Evolutionary conservation across 1,284 basidiomycete genomes (phyloP), one percentile per base, ranked within the genome.

Genomic region (Pseudozyma thailandica): DNA sequence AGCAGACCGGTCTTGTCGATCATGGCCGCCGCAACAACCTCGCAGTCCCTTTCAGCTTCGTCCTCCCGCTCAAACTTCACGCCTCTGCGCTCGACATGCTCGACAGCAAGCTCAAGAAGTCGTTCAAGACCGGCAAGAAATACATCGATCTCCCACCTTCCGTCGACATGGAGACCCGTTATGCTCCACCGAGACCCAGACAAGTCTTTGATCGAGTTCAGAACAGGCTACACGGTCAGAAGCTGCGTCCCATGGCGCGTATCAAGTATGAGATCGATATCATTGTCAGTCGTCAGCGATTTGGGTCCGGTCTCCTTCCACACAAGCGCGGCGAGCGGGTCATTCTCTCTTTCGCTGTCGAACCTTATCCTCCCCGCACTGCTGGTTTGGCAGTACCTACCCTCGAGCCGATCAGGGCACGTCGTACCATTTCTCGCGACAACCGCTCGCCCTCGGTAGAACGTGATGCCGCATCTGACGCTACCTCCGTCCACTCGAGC

Each of bases 181-280:
- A 72, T 18, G 60, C 64, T 45, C 64, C 64, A 9, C 70, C 70
- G 6, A 58, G 56, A 26, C 50, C 59, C n/a, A 58, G 50, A 9
- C 70, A 72, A 46, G 45, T 63, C 26, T 62, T 72, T 21, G 64
- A 53, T 13, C 59, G 61, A 18, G 70, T 63, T 39, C 52, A 49
- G 20, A 64, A 72, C 15, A 72, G 50, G 44, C 50, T 68, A 4
- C 56, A 64, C 21, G 63, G 70, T 23, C 70, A 72, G 16, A 68
- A 68, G 47, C 43, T 68, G 28, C 51, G 70, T 39, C 70, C 70
- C 1, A 72, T 72, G 70, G 70, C 70, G 15, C 45, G 51, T 0
- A 72, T 72, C 63, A 72, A 72, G 56, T 72, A 72, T 47, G 70
- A 72, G 50, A 72, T 72, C 33, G 70, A 72, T 27, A 61, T 72